Percentiles rank a stretch among this genome's conserved stretches.
phyloP scores from a whole-genome alignment of 768 basidiomycete species.

The Boletus patriciae region DNA sequence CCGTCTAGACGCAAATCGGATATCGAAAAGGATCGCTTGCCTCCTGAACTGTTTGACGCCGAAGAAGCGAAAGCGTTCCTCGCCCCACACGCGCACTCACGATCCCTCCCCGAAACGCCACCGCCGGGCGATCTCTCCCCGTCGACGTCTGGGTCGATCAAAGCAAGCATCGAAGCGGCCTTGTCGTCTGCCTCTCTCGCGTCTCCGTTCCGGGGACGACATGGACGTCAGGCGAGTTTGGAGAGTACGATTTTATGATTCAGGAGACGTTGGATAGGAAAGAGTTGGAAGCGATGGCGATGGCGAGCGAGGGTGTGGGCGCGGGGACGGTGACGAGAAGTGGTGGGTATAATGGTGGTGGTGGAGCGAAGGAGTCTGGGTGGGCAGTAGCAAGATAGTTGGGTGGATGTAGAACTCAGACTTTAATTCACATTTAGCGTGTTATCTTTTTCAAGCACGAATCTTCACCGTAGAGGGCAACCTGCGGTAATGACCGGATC shows the following conservation, averaged over 20 bases:
- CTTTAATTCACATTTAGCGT: too few species aligned
- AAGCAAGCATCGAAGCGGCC: conserved; percentile 40
- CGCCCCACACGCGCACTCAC: conserved; percentile 32
- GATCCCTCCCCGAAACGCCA: conserved; percentile 57
- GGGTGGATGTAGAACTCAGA: too few species aligned
- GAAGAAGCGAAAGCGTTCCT: conserved; percentile 66
- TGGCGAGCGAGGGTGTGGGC: neutral
- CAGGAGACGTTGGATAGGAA: conserved; percentile 88
- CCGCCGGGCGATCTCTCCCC: conserved; percentile 43
- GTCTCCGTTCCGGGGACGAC: conserved; percentile 80
- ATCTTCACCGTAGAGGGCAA: too few species aligned
- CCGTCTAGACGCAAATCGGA: conserved; percentile 85
- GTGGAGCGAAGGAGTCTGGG: too few species aligned
- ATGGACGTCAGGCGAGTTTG: conserved; percentile 81
- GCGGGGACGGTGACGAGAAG: too few species aligned
- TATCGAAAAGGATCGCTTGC: conserved; percentile 98
- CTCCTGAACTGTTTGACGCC: conserved; percentile 92
- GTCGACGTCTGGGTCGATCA: conserved; percentile 44
- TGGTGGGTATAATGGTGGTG: too few species aligned
- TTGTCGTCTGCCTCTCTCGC: conserved; percentile 23
- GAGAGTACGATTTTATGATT: conserved; percentile 95
- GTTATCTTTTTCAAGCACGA: too few species aligned
- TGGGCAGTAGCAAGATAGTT: too few species aligned
- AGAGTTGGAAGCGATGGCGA: conserved; percentile 35
- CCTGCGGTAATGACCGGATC: too few species aligned